These are phyloP conservation scores for Coccomyxa subellipsoidea DNA, from an alignment of 163 green algal species.

Conservation along the genomic window DNA sequence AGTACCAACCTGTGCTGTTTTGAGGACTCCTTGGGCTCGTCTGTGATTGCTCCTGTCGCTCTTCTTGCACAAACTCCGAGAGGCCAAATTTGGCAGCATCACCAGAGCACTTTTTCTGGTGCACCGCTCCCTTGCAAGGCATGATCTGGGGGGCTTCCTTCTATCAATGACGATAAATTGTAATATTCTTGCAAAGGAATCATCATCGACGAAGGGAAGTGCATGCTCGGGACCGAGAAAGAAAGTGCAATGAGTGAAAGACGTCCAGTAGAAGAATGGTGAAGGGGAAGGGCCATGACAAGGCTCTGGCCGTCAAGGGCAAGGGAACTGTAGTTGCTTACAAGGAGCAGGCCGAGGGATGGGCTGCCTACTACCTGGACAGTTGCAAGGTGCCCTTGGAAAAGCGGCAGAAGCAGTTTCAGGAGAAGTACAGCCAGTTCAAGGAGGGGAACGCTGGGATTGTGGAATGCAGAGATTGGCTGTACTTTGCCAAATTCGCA, in stretches of 20 bases:
- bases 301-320: not conserved
- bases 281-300: conserved; percentile 10
- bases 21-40: not conserved
- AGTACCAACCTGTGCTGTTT: not conserved
- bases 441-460: not conserved
- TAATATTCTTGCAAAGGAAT: no score
- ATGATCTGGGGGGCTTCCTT: not conserved
- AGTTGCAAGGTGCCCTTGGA: not conserved
- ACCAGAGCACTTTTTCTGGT: not conserved
- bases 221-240: not conserved
- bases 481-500: conserved; percentile 8
- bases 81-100: not conserved
- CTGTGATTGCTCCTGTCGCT: no score
- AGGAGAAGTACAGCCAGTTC: conserved; percentile 7
- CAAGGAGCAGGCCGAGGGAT: not conserved
- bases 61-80: not conserved
- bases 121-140: not conserved
- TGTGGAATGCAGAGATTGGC: conserved; percentile 1
- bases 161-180: no score
- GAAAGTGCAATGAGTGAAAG: not conserved
- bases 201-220: no score
- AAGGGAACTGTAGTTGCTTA: not conserved
- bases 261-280: not conserved
- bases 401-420: conserved; percentile 4
- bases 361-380: not conserved